Evolutionary conservation across 441 rosid species (phyloP).

Genomic region (Geranium incanum): DNA sequence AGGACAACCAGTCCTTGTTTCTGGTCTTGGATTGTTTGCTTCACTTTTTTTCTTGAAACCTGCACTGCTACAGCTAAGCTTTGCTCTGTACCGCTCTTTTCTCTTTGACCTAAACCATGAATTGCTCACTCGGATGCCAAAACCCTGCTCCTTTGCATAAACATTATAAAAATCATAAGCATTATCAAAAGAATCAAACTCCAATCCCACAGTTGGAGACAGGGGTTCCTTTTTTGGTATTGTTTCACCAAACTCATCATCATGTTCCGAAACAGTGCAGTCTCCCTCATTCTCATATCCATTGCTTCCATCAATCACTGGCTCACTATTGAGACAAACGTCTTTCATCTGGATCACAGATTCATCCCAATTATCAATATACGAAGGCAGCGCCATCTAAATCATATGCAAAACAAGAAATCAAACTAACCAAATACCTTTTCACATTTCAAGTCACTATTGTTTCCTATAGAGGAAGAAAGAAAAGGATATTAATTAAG

Average conservation of each 20-base stretch:
- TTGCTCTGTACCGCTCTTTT: constrained; percentile 49
- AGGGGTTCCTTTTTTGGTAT: constrained; percentile 25
- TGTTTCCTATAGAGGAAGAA: not conserved
- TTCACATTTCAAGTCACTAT: not conserved
- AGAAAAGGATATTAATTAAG: not conserved
- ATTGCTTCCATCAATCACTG: constrained; percentile 38
- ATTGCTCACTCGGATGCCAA: constrained; percentile 50
- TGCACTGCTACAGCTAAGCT: constrained; percentile 53
- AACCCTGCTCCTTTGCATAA: constrained; percentile 48
- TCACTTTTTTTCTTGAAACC: constrained; percentile 55
- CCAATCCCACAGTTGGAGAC: constrained; percentile 47
- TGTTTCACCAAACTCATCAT: constrained; percentile 23
- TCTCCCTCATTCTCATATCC: constrained; percentile 36
- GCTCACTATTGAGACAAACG: constrained; percentile 50
- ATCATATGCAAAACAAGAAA: constrained; percentile 3
- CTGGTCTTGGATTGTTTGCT: constrained; percentile 48
- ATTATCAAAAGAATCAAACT: constrained; percentile 53
- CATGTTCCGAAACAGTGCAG: constrained; percentile 21
- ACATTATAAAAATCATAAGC: constrained; percentile 47
- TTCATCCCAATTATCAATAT: not conserved
- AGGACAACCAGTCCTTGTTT: constrained; percentile 54
- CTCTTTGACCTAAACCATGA: constrained; percentile 49
- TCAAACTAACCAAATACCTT: not conserved
- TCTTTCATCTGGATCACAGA: constrained; percentile 41
- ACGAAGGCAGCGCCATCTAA: not conserved